Evolutionary conservation across 805 yeast species (phyloP).

Genomic region (Pichia pseudocactophila): DNA sequence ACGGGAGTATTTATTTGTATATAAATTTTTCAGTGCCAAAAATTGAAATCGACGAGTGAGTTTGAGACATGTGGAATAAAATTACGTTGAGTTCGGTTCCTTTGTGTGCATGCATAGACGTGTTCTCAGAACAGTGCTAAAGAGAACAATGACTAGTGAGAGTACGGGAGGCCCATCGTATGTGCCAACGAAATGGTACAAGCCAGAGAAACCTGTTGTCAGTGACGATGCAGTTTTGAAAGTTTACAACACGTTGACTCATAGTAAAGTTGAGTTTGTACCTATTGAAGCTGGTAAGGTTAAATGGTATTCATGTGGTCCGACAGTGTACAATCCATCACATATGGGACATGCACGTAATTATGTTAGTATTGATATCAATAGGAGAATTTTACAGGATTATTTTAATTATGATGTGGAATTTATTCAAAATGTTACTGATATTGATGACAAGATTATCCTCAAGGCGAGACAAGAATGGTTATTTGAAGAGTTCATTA

Average conservation of each 20-base stretch:
- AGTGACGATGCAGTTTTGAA: conserved; percentile 37
- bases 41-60: no score
- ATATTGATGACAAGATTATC: conserved; percentile 94
- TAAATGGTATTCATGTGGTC: conserved; percentile 97
- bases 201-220: conserved; percentile 18
- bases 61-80: no score
- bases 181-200: conserved; percentile 24
- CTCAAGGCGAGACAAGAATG: conserved; percentile 87
- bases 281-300: conserved; percentile 59
- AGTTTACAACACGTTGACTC: conserved; percentile 75
- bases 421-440: conserved; percentile 97
- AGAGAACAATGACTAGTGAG: conserved; percentile 5
- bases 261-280: conserved; percentile 69
- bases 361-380: conserved; percentile 89
- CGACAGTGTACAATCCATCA: conserved; percentile 91
- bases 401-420: conserved; percentile 84
- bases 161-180: neutral
- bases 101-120: neutral
- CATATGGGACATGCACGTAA: conserved; percentile 99
- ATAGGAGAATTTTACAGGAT: conserved; percentile 80
- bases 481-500: conserved; percentile 55
- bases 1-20: no score
- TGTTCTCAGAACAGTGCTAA: neutral
- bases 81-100: no score
- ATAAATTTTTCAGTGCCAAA: no score